phyloP scores from a whole-genome alignment of 148 eudicot genomes.

The Heliosperma pusillum region DNA sequence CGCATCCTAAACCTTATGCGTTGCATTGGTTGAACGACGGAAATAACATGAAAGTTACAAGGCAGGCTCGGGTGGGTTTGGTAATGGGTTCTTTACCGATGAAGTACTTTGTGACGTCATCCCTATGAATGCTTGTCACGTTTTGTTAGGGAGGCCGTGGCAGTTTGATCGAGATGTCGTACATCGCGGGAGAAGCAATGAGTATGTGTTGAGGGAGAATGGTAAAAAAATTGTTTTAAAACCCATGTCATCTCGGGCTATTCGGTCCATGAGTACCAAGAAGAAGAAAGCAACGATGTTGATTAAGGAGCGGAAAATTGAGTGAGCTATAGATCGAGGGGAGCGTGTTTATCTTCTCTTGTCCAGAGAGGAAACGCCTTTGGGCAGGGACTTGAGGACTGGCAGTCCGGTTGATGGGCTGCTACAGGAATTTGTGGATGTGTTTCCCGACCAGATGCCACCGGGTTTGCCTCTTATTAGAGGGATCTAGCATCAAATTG shows the following conservation, averaged over 20 bases:
- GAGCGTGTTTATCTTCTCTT: not conserved
- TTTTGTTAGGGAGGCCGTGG: not conserved
- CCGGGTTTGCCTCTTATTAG: not conserved
- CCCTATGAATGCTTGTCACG: not conserved
- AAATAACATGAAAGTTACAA: not conserved
- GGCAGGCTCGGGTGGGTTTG: not conserved
- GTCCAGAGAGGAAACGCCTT: not conserved
- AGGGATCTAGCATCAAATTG: constrained; percentile 6
- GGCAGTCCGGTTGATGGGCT: not conserved
- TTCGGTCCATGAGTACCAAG: not conserved
- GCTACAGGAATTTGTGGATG: not conserved
- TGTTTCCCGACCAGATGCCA: not conserved
- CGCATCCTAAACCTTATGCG: constrained; percentile 11
- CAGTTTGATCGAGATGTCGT: not conserved
- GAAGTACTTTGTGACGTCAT: not conserved
- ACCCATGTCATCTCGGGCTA: not conserved
- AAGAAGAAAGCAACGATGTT: not conserved
- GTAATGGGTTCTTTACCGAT: not conserved
- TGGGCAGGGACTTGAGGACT: no score
- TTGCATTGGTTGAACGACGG: constrained; percentile 3
- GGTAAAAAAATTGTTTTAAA: not conserved
- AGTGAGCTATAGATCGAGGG: not conserved
- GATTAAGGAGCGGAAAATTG: not conserved
- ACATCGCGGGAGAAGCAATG: not conserved
- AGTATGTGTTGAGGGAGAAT: not conserved